Evolutionary conservation across 1,139 yeast genomes (phyloP).

Genomic region (Saccharomyces pastorianus): DNA sequence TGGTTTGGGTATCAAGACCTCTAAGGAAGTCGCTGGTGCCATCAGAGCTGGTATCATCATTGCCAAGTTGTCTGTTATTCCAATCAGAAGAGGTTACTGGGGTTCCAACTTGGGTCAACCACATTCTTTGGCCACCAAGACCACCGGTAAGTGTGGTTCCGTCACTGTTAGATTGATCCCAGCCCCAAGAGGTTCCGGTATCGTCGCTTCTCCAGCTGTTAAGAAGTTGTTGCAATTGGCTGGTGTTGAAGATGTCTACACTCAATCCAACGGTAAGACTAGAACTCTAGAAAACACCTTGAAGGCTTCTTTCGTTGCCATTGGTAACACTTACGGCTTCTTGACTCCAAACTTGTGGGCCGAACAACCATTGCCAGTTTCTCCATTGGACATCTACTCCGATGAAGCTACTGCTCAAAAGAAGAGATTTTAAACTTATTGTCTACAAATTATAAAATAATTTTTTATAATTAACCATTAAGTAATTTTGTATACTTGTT

Average conservation of each 20-base stretch:
- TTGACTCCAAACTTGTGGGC: slow-evolving; percentile 99
- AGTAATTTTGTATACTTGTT: slow-evolving; percentile 7
- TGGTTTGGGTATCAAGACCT: slow-evolving; percentile 99
- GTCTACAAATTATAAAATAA: slow-evolving; percentile 1
- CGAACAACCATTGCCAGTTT: slow-evolving; percentile 71
- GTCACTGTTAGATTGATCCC: slow-evolving; percentile 97
- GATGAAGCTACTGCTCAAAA: slow-evolving; percentile 71
- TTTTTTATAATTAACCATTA: slow-evolving; percentile 3
- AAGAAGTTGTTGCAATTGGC: slow-evolving; percentile 98
- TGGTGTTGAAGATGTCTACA: slow-evolving; percentile 99
- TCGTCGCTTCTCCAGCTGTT: slow-evolving; percentile 99
- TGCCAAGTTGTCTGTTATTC: slow-evolving; percentile 97
- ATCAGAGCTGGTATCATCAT: slow-evolving; percentile 99
- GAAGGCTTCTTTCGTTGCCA: slow-evolving; percentile 98
- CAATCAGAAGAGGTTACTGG: slow-evolving; percentile 99
- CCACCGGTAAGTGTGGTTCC: slow-evolving; percentile 99
- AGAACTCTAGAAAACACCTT: slow-evolving; percentile 99
- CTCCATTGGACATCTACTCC: slow-evolving; percentile 92
- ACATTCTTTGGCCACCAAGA: slow-evolving; percentile 96
- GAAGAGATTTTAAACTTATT: slow-evolving; percentile 49
- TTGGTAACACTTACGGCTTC: slow-evolving; percentile 99
- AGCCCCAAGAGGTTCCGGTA: slow-evolving; percentile 99
- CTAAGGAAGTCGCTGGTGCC: slow-evolving; percentile 99
- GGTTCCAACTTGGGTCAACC: slow-evolving; percentile 99
- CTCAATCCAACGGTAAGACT: slow-evolving; percentile 98